A percentile compares a stretch with the other conserved stretches of the same genome.
These are phyloP conservation scores for Pichia occidentalis DNA, from an alignment of 805 yeast species.

Conservation along the genomic window DNA sequence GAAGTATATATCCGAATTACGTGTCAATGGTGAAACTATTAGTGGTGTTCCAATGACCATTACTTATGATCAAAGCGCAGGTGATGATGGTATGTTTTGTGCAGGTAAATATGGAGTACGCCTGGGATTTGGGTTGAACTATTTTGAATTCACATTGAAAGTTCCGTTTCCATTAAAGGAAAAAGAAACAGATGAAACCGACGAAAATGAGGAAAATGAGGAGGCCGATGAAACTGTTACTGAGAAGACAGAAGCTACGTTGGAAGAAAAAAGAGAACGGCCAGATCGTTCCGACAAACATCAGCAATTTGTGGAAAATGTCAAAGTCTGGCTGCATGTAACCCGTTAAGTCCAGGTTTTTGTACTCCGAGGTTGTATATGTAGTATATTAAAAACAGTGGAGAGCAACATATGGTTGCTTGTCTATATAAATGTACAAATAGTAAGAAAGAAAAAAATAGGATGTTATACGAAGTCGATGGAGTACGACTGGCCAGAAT, in stretches of 20 bases:
- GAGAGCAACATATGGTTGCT: no score
- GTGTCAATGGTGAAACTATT: slow-evolving; percentile 39
- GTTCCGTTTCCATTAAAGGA: slow-evolving; percentile 21
- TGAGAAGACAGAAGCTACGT: no score
- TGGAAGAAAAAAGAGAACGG: slow-evolving; percentile 5
- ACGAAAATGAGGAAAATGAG: slow-evolving; percentile 7
- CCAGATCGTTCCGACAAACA: slow-evolving; percentile 5
- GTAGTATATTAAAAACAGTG: slow-evolving; percentile 1
- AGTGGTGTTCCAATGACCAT: slow-evolving; percentile 37
- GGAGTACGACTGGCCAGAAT: neutral
- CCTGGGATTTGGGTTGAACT: slow-evolving; percentile 40
- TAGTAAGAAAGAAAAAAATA: neutral
- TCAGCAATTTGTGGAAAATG: slow-evolving; percentile 24
- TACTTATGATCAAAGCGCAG: slow-evolving; percentile 26
- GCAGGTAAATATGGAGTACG: slow-evolving; percentile 30
- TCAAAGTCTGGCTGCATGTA: slow-evolving; percentile 37
- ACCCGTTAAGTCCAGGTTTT: slow-evolving; percentile 18
- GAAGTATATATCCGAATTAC: slow-evolving; percentile 33
- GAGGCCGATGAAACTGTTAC: slow-evolving; percentile 1
- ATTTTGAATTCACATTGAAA: slow-evolving; percentile 33
- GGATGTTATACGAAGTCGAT: slow-evolving; percentile 3
- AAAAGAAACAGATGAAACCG: slow-evolving; percentile 4
- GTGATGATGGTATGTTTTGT: slow-evolving; percentile 20
- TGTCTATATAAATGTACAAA: no score
- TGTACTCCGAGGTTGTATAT: neutral